phyloP scores from a whole-genome alignment of 495 filamentous ascomycete species.

The Podospora pseudoanserina region DNA sequence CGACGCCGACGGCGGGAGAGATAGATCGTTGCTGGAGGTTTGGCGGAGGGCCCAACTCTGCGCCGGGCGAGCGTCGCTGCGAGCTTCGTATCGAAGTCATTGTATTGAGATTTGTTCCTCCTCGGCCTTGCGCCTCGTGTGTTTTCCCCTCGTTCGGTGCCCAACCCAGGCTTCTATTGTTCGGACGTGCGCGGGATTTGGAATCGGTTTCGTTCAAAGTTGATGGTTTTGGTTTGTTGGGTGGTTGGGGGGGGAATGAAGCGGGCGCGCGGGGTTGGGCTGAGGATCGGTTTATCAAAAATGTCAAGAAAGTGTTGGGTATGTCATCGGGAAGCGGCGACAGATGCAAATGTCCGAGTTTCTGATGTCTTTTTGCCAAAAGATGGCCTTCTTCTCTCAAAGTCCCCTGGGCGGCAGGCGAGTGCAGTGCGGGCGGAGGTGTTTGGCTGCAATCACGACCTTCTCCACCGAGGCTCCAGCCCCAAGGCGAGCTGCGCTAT shows the following conservation, averaged over 20 bases:
- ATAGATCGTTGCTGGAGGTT: slow-evolving; percentile 41
- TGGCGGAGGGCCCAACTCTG: slow-evolving; percentile 43
- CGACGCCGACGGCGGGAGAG: slow-evolving; percentile 38
- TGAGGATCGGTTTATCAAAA: too few species aligned
- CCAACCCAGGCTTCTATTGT: background rate
- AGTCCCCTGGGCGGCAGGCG: background rate
- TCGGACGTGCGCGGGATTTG: slow-evolving; percentile 2
- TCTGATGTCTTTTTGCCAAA: background rate
- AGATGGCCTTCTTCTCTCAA: background rate
- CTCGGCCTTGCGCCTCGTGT: background rate
- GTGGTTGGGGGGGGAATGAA: background rate
- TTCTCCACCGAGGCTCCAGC: slow-evolving; percentile 19
- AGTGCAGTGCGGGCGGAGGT: slow-evolving; percentile 9
- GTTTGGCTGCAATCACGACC: slow-evolving; percentile 15
- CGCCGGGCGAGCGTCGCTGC: slow-evolving; percentile 50
- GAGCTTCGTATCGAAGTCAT: slow-evolving; percentile 43
- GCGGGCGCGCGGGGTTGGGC: background rate
- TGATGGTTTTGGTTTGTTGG: background rate
- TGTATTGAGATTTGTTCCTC: background rate
- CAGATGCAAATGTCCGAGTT: background rate
- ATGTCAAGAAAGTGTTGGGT: background rate
- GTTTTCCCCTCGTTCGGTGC: background rate
- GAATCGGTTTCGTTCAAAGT: slow-evolving; percentile 4
- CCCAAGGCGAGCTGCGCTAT: slow-evolving; percentile 7
- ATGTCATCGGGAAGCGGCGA: background rate